These are phyloP conservation scores for Dothistroma septosporum DNA, from an alignment of 2,329 filamentous ascomycete species.

Conservation along the genomic window DNA sequence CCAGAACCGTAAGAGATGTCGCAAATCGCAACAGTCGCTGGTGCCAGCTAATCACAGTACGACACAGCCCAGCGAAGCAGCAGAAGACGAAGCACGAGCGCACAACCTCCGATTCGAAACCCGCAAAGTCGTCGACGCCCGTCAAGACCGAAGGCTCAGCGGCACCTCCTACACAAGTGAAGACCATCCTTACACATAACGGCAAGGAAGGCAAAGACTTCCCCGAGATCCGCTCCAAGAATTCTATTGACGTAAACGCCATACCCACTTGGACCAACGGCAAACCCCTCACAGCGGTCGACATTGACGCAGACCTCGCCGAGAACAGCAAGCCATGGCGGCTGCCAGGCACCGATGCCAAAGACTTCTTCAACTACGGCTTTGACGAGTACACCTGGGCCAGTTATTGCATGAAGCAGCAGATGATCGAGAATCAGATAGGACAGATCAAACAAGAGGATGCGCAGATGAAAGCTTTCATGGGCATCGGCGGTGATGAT, in stretches of 20 bases:
- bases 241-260: slow-evolving; percentile 68
- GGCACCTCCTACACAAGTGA: slow-evolving; percentile 25
- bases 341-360: slow-evolving; percentile 86
- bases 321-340: slow-evolving; percentile 90
- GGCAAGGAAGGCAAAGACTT: slow-evolving; percentile 56
- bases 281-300: slow-evolving; percentile 64
- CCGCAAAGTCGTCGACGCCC: slow-evolving; percentile 14
- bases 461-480: slow-evolving; percentile 58
- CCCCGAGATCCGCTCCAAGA: slow-evolving; percentile 66
- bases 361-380: slow-evolving; percentile 98
- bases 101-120: slow-evolving; percentile 14
- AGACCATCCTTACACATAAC: slow-evolving; percentile 43
- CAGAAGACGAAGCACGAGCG: slow-evolving; percentile 15
- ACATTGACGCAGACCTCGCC: slow-evolving; percentile 51
- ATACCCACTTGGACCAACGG: slow-evolving; percentile 69
- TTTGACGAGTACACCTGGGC: slow-evolving; percentile 99
- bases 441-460: slow-evolving; percentile 71
- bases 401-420: slow-evolving; percentile 85
- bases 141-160: slow-evolving; percentile 20
- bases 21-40: too few relatives aligned
- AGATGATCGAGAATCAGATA: slow-evolving; percentile 71
- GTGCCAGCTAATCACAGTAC: background rate
- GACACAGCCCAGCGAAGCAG: slow-evolving; percentile 9
- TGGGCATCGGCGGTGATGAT: slow-evolving; percentile 39
- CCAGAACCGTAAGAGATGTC: slow-evolving; percentile 22